A percentile compares a stretch with the other conserved stretches of the same genome.
phyloP scores from a whole-genome alignment of 805 yeast species.

The Candida sonorensis region DNA sequence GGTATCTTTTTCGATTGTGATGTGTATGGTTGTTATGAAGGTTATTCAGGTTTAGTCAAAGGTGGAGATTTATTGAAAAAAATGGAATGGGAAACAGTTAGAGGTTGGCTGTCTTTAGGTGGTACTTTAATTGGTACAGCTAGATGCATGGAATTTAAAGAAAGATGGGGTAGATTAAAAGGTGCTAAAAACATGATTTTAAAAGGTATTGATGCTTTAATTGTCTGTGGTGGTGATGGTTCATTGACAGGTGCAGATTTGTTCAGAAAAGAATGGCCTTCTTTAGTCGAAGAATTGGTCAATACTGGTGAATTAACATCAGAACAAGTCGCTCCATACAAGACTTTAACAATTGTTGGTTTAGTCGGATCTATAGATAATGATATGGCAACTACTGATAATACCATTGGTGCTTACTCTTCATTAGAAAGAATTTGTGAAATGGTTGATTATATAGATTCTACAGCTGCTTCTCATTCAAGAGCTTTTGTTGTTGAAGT shows the following conservation, averaged over 20 bases:
- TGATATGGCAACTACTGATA: slow-evolving; percentile 96
- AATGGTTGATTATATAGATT: slow-evolving; percentile 93
- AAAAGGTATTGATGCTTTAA: slow-evolving; percentile 88
- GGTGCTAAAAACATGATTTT: slow-evolving; percentile 82
- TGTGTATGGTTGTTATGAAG: slow-evolving; percentile 87
- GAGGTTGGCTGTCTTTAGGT: slow-evolving; percentile 89
- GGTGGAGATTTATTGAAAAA: slow-evolving; percentile 75
- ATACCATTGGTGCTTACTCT: slow-evolving; percentile 94
- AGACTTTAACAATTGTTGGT: slow-evolving; percentile 81
- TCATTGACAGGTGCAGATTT: slow-evolving; percentile 96
- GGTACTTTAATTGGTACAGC: slow-evolving; percentile 98
- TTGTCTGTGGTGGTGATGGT: slow-evolving; percentile 99
- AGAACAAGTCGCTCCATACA: slow-evolving; percentile 54
- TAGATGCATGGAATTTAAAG: slow-evolving; percentile 77
- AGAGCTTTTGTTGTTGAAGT: slow-evolving; percentile 97
- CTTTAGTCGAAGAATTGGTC: slow-evolving; percentile 67
- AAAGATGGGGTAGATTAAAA: slow-evolving; percentile 73
- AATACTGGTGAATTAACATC: slow-evolving; percentile 47
- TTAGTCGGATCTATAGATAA: slow-evolving; percentile 96
- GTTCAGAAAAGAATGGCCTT: slow-evolving; percentile 93
- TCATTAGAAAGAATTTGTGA: slow-evolving; percentile 90
- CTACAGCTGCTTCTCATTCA: slow-evolving; percentile 95
- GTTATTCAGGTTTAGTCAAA: slow-evolving; percentile 85
- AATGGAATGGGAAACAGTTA: slow-evolving; percentile 89
- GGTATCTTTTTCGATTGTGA: slow-evolving; percentile 86